Evolutionary conservation across 495 filamentous ascomycete genomes (phyloP).

Genomic region (Aspergillus nanangensis): DNA sequence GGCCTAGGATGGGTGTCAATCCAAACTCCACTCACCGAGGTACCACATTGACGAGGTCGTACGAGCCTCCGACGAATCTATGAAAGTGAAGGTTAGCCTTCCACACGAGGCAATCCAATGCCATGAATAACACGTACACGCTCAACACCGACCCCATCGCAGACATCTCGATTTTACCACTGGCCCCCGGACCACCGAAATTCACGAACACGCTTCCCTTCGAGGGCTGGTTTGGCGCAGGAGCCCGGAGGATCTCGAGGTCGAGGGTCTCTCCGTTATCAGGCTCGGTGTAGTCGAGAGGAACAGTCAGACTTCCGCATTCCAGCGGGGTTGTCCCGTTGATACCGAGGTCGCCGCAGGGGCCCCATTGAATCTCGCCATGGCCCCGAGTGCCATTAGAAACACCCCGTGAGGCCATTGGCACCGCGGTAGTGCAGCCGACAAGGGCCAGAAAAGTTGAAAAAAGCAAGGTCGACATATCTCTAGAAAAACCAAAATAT

Average conservation of each 20-base stretch:
- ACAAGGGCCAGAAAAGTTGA: no score
- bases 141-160: constrained; percentile 11
- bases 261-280: constrained; percentile 24
- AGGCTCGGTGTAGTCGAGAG: constrained; percentile 36
- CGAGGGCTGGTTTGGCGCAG: constrained; percentile 21
- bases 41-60: constrained; percentile 38
- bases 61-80: constrained; percentile 23
- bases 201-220: constrained; percentile 42
- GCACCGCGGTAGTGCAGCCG: no score
- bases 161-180: constrained; percentile 15
- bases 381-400: no score
- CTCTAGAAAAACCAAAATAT: no score
- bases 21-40: constrained; percentile 34
- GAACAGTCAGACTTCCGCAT: constrained; percentile 36
- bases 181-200: constrained; percentile 39
- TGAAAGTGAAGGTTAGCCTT: no score
- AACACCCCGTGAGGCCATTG: no score
- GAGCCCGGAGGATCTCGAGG: constrained; percentile 28
- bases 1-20: neutral
- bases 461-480: no score
- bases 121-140: constrained; percentile 5
- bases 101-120: no score
- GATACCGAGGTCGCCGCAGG: no score
- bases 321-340: constrained; percentile 1
- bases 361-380: no score